Evolutionary conservation across 2,329 filamentous ascomycete genomes (phyloP), one percentile per base, ranked within the genome.

Genomic region (Alternaria sp.): DNA sequence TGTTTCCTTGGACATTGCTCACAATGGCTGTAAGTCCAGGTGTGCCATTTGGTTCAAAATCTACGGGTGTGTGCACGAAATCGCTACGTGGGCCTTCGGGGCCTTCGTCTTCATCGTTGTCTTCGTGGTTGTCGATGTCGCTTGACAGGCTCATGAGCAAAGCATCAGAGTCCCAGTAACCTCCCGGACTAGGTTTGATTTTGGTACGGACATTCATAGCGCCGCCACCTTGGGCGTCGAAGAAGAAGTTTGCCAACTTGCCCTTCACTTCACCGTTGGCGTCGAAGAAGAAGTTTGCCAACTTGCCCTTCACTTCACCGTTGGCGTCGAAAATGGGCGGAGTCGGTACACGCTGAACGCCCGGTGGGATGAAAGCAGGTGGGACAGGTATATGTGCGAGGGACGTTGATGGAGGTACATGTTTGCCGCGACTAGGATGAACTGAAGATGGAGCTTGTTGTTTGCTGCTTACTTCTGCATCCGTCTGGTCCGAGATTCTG

Each of bases 161-260:
- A 1, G 71, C 71, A 49, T 79, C 74, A 8, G 75, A 77, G 51
- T 79, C 75, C 76, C 76, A 79, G 30, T 71, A 55, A 6, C 75
- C 71, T 12, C 61, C 65, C 9, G 67, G 59, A 5, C 57, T 59
- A 4, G 60, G 16, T 26, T 52, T 59, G 6, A 57, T 24, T n/a
- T 63, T 70, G 16, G 34, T 57, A 8, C 22, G 54, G 0, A 54
- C 39, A 18, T 44, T 47, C 47, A 26, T 18, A n/a, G 39, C 34
- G n/a, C 57, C 49, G 11, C 54, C 48, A n/a, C 54, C 56, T 20
- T 70, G 62, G 11, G 62, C 53, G 16, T 76, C 74, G 59, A 78
- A 77, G 63, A 74, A 73, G 53, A 78, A 78, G 43, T 74, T 63
- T n/a, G 68, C 71, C 2, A 76, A 62, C 51, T 74, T 74, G 18